Base-by-base conservation (phyloP, 2,329 filamentous ascomycete species). In the Elsinoe fawcettii region DNA sequence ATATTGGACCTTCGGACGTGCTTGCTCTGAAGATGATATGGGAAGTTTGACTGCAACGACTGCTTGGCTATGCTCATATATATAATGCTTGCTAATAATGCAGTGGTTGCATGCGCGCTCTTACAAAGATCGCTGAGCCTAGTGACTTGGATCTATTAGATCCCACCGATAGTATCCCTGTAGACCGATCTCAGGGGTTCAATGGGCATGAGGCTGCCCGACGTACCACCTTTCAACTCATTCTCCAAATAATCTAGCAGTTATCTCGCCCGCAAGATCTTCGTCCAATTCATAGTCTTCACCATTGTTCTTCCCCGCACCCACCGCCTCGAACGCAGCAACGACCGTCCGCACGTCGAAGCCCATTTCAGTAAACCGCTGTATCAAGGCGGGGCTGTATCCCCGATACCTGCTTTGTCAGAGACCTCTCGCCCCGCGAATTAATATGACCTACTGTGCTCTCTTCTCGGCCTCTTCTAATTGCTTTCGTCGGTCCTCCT, bases 301-400 rank as follows among this genome's bases (percentile, higher is more conserved):
- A 0, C 90, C 90, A 23, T 80, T 81, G 63, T 86, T 89, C 16
- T 82, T 81, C 61, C 92, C 88, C 63, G 96, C 91, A 5, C 88
- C 87, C 6, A 93, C 85, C 60, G 81, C 87, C 55, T 86, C 79
- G 66, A 96, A 95, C 0, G 90, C 88, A 8, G 86, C 81, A 0
- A 96, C 90, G 1, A 97, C 90, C n/a, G 81, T 79, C 51, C 91
- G 87, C 1, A 95, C 80, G 58, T 90, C 85, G 65, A 97, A 97
- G 9, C 92, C 92, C 92, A 97, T 97, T 65, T 77, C 81, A 14
- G 88, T 83, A 65, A 97, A 97, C 3, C 86, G 81, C 66, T 93
- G 84, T 62, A 97, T 82, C 39, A 96, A 78, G 30, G 86, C 80
- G 66, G 85, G 87, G 73, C 90, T 91, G 72, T 95, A 97, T 2